Evolutionary conservation across 225 moss, liverwort and hornwort genomes (phyloP), one percentile per base, ranked within the genome.

Genomic region (Straminergon stramineum): DNA sequence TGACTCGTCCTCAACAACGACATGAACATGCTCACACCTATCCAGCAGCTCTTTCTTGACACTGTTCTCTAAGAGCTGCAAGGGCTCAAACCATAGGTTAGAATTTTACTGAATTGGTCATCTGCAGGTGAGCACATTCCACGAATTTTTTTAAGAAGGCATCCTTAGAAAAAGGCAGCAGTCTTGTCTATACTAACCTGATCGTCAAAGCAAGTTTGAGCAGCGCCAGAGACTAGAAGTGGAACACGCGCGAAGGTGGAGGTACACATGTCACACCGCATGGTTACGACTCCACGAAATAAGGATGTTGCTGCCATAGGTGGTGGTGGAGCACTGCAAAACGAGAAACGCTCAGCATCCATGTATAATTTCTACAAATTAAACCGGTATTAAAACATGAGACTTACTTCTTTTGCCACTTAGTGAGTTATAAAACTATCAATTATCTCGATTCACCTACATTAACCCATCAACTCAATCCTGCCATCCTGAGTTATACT

Each of bases 211-310:
- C 99, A 99, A 69, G 97, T 94, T 88, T 97, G 99, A 74, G 97
- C 99, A 92, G 96, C 96, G 88, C 99, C 99, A 92, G 99, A 99
- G 84, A 99, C 99, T 57, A 99, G 91, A 80, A 99, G 95, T 60
- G 99, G 94, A 88, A 99, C 96, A 63, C 97, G 94, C 18, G 99
- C 97, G 90, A 94, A 95, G 87, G 95, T 97, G 76, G 96, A 93
- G 45, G 99, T 99, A 83, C 99, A 99, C 75, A 99, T 94, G 84
- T 99, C 99, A 94, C 99, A 99, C 26, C 99, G 96, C 99, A 99
- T 99, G 58, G 99, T 99, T 67, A 99, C 99, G 34, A 99, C 95
- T 64, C 99, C 99, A 85, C 99, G 95, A 67, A 94, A 94, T 89
- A 99, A 95, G 35, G 96, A 91, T 80, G 95, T 95, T 74, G 96